These are phyloP conservation scores for Persicaria maculosa DNA, from an alignment of 148 eudicot genomes.

Conservation along the genomic window DNA sequence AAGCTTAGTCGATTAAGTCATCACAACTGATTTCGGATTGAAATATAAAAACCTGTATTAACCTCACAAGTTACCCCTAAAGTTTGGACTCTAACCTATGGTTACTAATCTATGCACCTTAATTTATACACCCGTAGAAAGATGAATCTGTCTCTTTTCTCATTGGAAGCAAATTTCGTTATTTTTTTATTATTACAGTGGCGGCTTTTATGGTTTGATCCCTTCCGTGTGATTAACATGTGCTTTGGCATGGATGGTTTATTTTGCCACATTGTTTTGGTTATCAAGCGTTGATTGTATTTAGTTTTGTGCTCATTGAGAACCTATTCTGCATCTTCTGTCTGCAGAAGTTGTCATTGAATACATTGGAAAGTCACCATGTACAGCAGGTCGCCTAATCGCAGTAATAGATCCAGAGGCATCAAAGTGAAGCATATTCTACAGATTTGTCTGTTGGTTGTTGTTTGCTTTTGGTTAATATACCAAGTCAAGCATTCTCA, in stretches of 20 bases:
- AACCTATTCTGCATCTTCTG: not conserved
- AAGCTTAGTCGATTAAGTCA: not conserved
- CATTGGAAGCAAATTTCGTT: not conserved
- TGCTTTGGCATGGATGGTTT: not conserved
- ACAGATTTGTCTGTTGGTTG: conserved; percentile 70
- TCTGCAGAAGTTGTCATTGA: conserved; percentile 1
- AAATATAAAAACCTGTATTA: not conserved
- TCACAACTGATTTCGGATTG: not conserved
- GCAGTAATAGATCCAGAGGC: conserved; percentile 63
- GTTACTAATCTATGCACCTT: not conserved
- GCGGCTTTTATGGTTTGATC: not conserved
- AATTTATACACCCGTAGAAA: not conserved
- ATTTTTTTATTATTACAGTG: not conserved
- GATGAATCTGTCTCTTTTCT: not conserved
- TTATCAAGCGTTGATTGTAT: not conserved
- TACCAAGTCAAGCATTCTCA: conserved; percentile 92
- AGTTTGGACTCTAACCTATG: not conserved
- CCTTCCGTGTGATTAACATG: not conserved
- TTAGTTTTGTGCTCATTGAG: not conserved
- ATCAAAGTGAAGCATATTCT: conserved; percentile 61
- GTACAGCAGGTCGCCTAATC: conserved; percentile 66
- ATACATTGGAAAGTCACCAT: conserved; percentile 24
- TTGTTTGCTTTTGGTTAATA: conserved; percentile 78
- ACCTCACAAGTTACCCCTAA: not conserved
- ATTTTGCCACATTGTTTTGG: not conserved